These are phyloP conservation scores for Tetrapisispora pingtungensis DNA, from an alignment of 805 yeast genomes.

Conservation along the genomic window DNA sequence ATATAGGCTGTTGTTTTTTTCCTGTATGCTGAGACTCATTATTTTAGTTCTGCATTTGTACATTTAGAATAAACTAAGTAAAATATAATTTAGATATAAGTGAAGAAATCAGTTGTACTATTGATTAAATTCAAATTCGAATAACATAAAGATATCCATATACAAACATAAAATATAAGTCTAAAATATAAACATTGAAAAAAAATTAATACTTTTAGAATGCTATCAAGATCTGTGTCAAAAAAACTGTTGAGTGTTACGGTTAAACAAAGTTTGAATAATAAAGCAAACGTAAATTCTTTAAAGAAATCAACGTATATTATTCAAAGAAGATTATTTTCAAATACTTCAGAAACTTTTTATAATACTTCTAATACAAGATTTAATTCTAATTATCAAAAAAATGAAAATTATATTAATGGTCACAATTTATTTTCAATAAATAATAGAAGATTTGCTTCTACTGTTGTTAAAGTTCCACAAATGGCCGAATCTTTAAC, in stretches of 20 bases:
- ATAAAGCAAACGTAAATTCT: background rate
- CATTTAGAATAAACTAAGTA: no score
- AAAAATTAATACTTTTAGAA: background rate
- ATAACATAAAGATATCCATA: no score
- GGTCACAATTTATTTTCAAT: background rate
- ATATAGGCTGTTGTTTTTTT: no score
- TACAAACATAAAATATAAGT: no score
- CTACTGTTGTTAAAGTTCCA: slow-evolving; percentile 74
- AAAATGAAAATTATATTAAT: background rate
- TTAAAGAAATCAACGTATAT: background rate
- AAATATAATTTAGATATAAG: no score
- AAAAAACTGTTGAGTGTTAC: background rate
- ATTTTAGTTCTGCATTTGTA: no score
- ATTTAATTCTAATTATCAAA: background rate
- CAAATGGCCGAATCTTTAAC: slow-evolving; percentile 98
- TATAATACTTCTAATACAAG: no score
- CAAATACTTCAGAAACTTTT: background rate
- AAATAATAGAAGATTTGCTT: slow-evolving; percentile 25
- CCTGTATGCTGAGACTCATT: no score
- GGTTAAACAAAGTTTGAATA: slow-evolving; percentile 1
- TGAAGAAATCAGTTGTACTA: no score
- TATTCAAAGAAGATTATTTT: background rate
- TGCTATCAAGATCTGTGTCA: slow-evolving; percentile 2
- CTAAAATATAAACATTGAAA: background rate
- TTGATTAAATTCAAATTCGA: no score